Evolutionary conservation across 2,329 filamentous ascomycete species (phyloP), one percentile per base, ranked within the genome.

Genomic region (Penicillium sp.): DNA sequence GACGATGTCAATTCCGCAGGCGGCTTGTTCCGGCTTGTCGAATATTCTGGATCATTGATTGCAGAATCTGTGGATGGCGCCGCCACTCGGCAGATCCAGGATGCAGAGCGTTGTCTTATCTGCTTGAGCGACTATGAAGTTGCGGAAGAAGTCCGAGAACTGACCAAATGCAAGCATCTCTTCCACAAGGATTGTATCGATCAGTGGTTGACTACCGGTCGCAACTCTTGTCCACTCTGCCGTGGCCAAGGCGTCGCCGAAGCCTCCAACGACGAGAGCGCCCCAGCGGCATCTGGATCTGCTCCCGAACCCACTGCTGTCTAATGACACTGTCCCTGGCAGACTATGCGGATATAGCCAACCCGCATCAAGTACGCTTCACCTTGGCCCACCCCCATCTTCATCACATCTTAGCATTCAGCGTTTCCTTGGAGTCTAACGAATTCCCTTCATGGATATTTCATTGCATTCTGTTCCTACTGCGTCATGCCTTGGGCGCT

Each of bases 151-250:
- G 75, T 80, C 20, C 73, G 82, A 49, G 76, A 77, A 60, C 69
- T 86, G 48, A 69, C 74, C 47, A 82, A 80, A 62, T 86, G 82
- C 69, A 76, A 76, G 38, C 82, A 86, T 63, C 61, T 85, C 48
- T 86, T 83, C 66, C 82, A 86, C 66, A 77, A 75, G 54, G 77
- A 84, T 56, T 86, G 82, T 64, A 85, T 86, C 63, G 82, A 86
- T 63, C 78, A 84, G 80, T 86, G 82, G 82, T 70, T 86, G 38
- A 85, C 81, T 14, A 85, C 81, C 6, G 66, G 66, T 36, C 65
- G 66, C 42, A 69, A 69, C 45, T 69, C 66, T 18, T 69, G 66
- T 32, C 66, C 66, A 44, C 55, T 69, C 6, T 69, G 66, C 44
- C 57, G 66, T 47, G 64, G 66, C 14, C 66, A 73, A 44, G 70